Evolutionary conservation across 495 filamentous ascomycete species (phyloP).

Genomic region (Extremus antarcticus): DNA sequence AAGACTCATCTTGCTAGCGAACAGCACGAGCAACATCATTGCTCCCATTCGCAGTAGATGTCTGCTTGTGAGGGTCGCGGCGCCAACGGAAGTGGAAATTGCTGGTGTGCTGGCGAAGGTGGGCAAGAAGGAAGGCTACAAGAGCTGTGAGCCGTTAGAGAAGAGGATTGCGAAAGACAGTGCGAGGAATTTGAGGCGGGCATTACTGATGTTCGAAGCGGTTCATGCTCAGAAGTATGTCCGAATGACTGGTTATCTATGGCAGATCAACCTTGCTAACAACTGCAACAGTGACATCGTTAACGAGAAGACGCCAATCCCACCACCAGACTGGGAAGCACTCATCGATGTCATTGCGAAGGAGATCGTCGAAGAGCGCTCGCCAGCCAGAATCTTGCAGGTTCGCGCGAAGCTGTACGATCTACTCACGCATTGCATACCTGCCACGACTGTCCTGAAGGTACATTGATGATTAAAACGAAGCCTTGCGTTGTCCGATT

Average conservation of each 20-base stretch:
- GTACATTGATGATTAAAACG: constrained; percentile 30
- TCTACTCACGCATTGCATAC: constrained; percentile 91
- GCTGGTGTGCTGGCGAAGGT: constrained; percentile 61
- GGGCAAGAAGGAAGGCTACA: constrained; percentile 67
- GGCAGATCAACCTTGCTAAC: no score
- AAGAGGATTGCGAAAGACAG: constrained; percentile 81
- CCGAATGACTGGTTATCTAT: no score
- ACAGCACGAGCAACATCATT: constrained; percentile 94
- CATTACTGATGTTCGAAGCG: constrained; percentile 90
- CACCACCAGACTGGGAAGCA: constrained; percentile 91
- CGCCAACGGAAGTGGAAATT: constrained; percentile 78
- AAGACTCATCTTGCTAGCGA: constrained; percentile 80
- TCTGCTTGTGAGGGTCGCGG: constrained; percentile 81
- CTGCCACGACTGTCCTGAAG: constrained; percentile 83
- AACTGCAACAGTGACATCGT: constrained; percentile 64
- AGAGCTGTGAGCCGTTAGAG: constrained; percentile 57
- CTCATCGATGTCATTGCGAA: constrained; percentile 76
- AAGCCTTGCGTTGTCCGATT: no score
- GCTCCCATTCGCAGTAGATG: constrained; percentile 86
- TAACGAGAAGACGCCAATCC: constrained; percentile 74
- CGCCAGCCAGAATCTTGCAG: constrained; percentile 70
- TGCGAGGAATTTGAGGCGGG: constrained; percentile 78
- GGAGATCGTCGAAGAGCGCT: constrained; percentile 85
- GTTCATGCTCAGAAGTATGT: constrained; percentile 94
- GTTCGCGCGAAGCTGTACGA: constrained; percentile 92